A percentile compares a stretch with the other conserved stretches of the same genome.
These are phyloP conservation scores for Myxozyma neglecta DNA, from an alignment of 805 yeast genomes.

Conservation along the genomic window DNA sequence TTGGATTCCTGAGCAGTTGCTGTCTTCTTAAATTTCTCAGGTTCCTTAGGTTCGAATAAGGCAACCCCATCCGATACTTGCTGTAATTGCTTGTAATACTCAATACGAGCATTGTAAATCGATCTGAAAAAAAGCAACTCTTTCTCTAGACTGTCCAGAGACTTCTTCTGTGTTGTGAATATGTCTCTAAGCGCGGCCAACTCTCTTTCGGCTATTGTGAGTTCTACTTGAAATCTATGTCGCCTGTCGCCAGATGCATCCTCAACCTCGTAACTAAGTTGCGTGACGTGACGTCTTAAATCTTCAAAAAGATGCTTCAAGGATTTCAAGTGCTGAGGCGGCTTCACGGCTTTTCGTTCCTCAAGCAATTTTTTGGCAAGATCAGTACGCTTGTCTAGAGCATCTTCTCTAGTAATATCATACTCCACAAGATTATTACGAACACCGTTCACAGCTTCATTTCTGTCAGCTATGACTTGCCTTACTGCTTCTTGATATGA, in stretches of 20 bases:
- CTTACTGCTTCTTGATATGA: conserved; percentile 41
- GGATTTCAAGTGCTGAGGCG: conserved; percentile 22
- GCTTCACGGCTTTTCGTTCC: conserved; percentile 31
- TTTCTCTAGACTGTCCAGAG: conserved; percentile 45
- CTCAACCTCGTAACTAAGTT: conserved; percentile 21
- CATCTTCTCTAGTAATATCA: conserved; percentile 27
- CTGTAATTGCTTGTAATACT: conserved; percentile 82
- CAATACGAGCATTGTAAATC: conserved; percentile 75
- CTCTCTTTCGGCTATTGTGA: conserved; percentile 9
- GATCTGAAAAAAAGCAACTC: conserved; percentile 56
- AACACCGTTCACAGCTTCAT: conserved; percentile 45
- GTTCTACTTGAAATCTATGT: conserved; percentile 19
- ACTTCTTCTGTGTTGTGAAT: conserved; percentile 45
- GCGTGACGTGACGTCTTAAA: conserved; percentile 18
- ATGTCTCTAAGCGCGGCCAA: conserved; percentile 8
- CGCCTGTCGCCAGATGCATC: conserved; percentile 17
- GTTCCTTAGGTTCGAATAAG: conserved; percentile 44
- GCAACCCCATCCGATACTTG: conserved; percentile 79
- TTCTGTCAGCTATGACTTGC: conserved; percentile 44
- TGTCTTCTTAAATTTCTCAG: conserved; percentile 34
- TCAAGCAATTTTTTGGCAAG: conserved; percentile 32
- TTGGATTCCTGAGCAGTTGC: conserved; percentile 27
- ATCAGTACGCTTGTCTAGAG: conserved; percentile 30
- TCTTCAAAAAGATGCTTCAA: conserved; percentile 22
- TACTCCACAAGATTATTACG: conserved; percentile 29